Evolutionary conservation across 1,139 yeast species (phyloP).

Genomic region (Geotrichum citri-aurantii): DNA sequence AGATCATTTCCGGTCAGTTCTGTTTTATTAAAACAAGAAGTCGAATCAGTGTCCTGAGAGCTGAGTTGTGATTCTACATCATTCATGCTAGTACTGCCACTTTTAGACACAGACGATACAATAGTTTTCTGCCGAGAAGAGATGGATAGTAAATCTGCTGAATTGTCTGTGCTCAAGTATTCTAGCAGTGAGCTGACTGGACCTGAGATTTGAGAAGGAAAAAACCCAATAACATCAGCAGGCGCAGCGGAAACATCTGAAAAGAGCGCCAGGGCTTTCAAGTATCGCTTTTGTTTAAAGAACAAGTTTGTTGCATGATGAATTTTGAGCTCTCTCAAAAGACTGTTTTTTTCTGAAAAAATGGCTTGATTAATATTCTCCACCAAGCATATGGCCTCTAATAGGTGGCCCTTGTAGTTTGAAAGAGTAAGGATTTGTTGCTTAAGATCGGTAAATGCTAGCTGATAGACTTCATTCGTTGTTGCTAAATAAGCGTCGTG

Average conservation of each 20-base stretch:
- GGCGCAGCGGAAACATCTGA: constrained; percentile 57
- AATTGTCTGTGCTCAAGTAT: constrained; percentile 17
- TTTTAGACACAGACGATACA: background rate
- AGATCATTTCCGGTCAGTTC: constrained; percentile 23
- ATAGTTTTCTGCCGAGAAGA: constrained; percentile 5
- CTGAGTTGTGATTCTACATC: background rate
- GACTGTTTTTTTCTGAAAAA: constrained; percentile 33
- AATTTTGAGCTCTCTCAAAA: constrained; percentile 44
- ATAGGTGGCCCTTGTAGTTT: constrained; percentile 23
- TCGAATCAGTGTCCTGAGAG: constrained; percentile 1
- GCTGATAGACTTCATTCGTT: constrained; percentile 26
- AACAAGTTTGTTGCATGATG: constrained; percentile 40
- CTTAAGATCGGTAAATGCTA: constrained; percentile 30
- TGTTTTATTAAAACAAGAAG: constrained; percentile 21
- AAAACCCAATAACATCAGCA: constrained; percentile 42
- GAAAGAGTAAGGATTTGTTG: constrained; percentile 32
- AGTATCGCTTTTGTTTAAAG: constrained; percentile 31
- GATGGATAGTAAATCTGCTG: background rate
- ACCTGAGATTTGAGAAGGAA: constrained; percentile 39
- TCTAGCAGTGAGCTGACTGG: constrained; percentile 21
- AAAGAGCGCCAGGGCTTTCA: constrained; percentile 43
- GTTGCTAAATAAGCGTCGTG: constrained; percentile 27
- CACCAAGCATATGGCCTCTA: constrained; percentile 44
- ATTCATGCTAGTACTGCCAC: background rate
- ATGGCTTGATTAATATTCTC: constrained; percentile 35